Conservation (phyloP, 2,329 filamentous ascomycete genomes). For the Fragosphaeria purpurea region DNA sequence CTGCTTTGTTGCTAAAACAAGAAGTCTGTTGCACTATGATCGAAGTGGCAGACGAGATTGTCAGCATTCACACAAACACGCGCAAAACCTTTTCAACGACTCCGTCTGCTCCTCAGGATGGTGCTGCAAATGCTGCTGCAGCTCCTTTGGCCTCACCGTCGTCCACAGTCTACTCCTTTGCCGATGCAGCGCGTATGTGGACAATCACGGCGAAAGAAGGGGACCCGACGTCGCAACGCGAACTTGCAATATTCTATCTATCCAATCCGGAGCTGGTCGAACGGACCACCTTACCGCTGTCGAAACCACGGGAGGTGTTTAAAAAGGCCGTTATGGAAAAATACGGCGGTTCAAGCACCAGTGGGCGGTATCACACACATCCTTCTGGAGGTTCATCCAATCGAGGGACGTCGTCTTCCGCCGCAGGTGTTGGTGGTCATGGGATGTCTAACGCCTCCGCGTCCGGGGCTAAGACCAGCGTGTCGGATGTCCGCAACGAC, state of each 20-base stretch:
- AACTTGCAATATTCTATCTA: slow-evolving; percentile 87
- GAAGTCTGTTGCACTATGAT: slow-evolving; percentile 76
- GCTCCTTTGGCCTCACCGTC: slow-evolving; percentile 26
- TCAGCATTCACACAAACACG: slow-evolving; percentile 52
- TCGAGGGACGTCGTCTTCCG: slow-evolving; percentile 13
- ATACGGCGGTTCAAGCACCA: slow-evolving; percentile 27
- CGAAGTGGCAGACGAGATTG: slow-evolving; percentile 46
- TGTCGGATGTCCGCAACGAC: slow-evolving; percentile 56
- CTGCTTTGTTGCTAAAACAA: slow-evolving; percentile 78
- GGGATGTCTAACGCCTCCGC: not conserved
- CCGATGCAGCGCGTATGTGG: slow-evolving; percentile 81
- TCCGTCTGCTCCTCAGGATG: slow-evolving; percentile 1
- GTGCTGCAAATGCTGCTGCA: not conserved
- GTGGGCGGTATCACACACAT: slow-evolving; percentile 13
- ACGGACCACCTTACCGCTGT: slow-evolving; percentile 72
- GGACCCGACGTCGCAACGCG: slow-evolving; percentile 76
- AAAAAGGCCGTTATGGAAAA: slow-evolving; percentile 75
- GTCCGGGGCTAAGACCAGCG: slow-evolving; percentile 20
- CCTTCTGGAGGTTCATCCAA: not conserved
- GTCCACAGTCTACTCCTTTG: slow-evolving; percentile 55
- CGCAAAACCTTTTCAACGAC: slow-evolving; percentile 12
- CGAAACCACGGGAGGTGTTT: slow-evolving; percentile 79
- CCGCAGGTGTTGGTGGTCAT: not conserved
- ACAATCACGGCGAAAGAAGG: slow-evolving; percentile 92
- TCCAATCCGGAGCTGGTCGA: slow-evolving; percentile 79